These are phyloP conservation scores for Rutstroemia sp. DNA, from an alignment of 2,329 filamentous ascomycete genomes.

Conservation along the genomic window DNA sequence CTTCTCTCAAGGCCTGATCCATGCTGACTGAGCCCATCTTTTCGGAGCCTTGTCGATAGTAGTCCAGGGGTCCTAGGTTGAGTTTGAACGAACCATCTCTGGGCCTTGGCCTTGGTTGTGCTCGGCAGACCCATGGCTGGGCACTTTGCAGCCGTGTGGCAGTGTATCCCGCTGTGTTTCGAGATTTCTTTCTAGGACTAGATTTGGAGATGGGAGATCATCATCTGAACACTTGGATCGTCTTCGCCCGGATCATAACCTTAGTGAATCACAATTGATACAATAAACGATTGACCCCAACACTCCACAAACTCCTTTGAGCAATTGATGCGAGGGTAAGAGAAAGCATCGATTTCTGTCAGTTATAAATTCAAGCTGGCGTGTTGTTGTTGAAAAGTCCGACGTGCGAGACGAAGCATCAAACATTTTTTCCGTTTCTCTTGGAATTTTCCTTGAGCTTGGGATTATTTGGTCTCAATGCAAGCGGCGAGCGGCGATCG, in stretches of 20 bases:
- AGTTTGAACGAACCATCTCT: slow-evolving; percentile 18
- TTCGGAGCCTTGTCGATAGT: slow-evolving; percentile 28
- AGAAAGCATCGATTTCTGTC: background rate
- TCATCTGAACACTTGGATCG: slow-evolving; percentile 28
- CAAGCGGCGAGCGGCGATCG: background rate
- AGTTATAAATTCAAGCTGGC: slow-evolving; percentile 1
- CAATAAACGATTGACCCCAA: slow-evolving; percentile 11
- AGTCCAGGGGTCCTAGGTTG: slow-evolving; percentile 20
- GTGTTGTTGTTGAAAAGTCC: background rate
- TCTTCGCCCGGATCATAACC: slow-evolving; percentile 17
- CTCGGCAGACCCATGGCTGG: slow-evolving; percentile 15
- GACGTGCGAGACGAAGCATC: background rate
- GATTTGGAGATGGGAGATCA: slow-evolving; percentile 13
- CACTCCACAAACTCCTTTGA: slow-evolving; percentile 6
- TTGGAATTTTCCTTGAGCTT: slow-evolving; percentile 6
- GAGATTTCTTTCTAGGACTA: slow-evolving; percentile 19
- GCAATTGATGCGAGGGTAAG: slow-evolving; percentile 1
- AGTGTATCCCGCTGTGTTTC: slow-evolving; percentile 19
- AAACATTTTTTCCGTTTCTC: background rate
- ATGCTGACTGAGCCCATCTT: slow-evolving; percentile 19
- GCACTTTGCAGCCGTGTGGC: slow-evolving; percentile 16
- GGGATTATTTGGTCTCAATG: slow-evolving; percentile 19
- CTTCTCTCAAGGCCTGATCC: slow-evolving; percentile 18
- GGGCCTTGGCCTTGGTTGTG: slow-evolving; percentile 12
- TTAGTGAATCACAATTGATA: slow-evolving; percentile 25